phyloP scores from a whole-genome alignment of 192 early-diverging fungal genomes.

The Pecoramyces ruminantium region DNA sequence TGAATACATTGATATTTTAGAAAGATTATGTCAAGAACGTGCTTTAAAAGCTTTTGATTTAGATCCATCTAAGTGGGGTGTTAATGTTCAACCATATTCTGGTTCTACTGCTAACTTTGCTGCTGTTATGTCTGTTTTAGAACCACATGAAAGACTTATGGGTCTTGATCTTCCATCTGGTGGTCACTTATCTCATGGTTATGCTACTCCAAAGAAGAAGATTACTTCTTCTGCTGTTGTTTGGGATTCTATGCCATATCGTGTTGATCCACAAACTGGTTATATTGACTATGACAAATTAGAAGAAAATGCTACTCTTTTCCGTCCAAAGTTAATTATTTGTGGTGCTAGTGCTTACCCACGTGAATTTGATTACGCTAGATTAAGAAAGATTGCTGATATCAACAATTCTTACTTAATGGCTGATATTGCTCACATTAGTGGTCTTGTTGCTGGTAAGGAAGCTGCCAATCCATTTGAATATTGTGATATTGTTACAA shows the following conservation, averaged over 20 bases:
- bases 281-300: constrained; percentile 87
- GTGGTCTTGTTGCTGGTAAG: constrained; percentile 78
- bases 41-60: constrained; percentile 87
- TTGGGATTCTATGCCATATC: constrained; percentile 99
- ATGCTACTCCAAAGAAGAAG: constrained; percentile 99
- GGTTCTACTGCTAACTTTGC: constrained; percentile 97
- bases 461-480: constrained; percentile 90
- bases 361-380: constrained; percentile 96
- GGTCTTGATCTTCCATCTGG: constrained; percentile 98
- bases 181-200: constrained; percentile 99
- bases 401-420: constrained; percentile 89
- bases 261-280: constrained; percentile 74
- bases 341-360: constrained; percentile 98
- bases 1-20: constrained; percentile 90
- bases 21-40: constrained; percentile 88
- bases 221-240: constrained; percentile 98
- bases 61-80: constrained; percentile 83
- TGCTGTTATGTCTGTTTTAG: constrained; percentile 83
- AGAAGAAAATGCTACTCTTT: constrained; percentile 80
- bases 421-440: constrained; percentile 98
- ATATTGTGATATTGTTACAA: constrained; percentile 97
- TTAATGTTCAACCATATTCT: constrained; percentile 99
- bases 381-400: constrained; percentile 93
- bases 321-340: constrained; percentile 95
- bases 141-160: constrained; percentile 98